Conservation (phyloP, 495 filamentous ascomycete genomes). For the Monascus purpureus region DNA sequence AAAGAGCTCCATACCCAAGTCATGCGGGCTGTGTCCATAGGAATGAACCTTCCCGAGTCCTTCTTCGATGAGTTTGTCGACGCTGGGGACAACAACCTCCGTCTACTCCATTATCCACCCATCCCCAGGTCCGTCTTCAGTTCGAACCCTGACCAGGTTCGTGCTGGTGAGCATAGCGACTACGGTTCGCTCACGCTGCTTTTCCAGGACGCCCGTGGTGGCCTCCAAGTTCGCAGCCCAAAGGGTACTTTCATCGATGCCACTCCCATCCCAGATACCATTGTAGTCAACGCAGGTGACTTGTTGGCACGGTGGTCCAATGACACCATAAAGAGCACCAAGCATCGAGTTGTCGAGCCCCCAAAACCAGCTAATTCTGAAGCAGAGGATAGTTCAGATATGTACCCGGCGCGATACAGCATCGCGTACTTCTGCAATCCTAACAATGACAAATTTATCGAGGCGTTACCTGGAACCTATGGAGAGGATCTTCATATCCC, state of each 20-base stretch:
- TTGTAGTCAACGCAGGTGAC: conserved; percentile 88
- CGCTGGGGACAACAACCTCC: conserved; percentile 69
- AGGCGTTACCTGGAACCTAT: conserved; percentile 79
- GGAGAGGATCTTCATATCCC: conserved; percentile 40
- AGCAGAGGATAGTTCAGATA: conserved; percentile 9
- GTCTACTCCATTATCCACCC: conserved; percentile 79
- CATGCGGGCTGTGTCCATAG: conserved; percentile 81
- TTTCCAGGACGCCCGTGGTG: conserved; percentile 76
- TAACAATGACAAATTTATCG: conserved; percentile 63
- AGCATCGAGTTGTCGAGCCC: conserved; percentile 83
- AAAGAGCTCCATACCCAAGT: conserved; percentile 62
- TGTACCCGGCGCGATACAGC: conserved; percentile 34
- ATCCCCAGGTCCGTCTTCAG: conserved; percentile 54
- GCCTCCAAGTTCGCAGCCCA: conserved; percentile 70
- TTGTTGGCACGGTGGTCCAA: conserved; percentile 83
- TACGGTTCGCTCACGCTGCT: conserved; percentile 81
- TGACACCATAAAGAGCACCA: conserved; percentile 74
- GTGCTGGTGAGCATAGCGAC: conserved; percentile 78
- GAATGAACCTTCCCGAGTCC: conserved; percentile 53
- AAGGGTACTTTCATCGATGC: conserved; percentile 70
- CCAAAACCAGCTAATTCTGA: conserved; percentile 22
- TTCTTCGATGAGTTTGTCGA: conserved; percentile 71
- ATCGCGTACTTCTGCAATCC: conserved; percentile 85
- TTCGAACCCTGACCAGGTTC: conserved; percentile 57
- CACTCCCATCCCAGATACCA: conserved; percentile 65